Evolutionary conservation across 2,329 filamentous ascomycete genomes (phyloP).

Genomic region (Alternaria angustiovoidea): DNA sequence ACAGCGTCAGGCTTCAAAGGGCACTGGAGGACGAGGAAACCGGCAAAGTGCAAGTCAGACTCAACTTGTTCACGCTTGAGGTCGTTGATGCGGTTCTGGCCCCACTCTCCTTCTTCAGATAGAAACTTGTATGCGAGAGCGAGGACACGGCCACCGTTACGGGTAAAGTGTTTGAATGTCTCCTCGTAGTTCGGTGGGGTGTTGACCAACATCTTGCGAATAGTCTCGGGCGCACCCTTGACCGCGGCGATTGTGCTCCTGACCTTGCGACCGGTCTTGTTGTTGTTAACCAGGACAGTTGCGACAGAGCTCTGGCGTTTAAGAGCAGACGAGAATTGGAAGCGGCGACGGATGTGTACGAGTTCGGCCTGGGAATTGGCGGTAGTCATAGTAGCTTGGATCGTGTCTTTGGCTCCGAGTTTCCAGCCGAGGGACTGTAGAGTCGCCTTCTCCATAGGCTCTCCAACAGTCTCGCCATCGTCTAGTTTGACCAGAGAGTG

Average conservation of each 20-base stretch:
- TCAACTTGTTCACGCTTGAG: conserved; percentile 94
- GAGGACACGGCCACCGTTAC: conserved; percentile 92
- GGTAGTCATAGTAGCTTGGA: conserved; percentile 72
- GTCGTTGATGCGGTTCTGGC: conserved; percentile 86
- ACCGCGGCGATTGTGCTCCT: conserved; percentile 92
- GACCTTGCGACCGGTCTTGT: conserved; percentile 75
- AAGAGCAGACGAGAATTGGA: conserved; percentile 96
- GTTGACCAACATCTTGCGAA: conserved; percentile 87
- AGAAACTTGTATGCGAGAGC: conserved; percentile 95
- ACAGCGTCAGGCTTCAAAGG: conserved; percentile 96
- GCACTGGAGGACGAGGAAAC: conserved; percentile 94
- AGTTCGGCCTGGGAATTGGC: conserved; percentile 67
- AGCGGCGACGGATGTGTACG: conserved; percentile 94
- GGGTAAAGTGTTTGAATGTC: conserved; percentile 97
- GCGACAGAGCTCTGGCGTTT: conserved; percentile 97
- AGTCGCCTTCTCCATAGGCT: conserved; percentile 99
- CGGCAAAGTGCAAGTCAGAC: conserved; percentile 83
- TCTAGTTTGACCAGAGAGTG: conserved; percentile 96
- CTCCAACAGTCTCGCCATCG: conserved; percentile 95
- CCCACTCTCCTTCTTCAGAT: conserved; percentile 80
- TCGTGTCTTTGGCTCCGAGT: conserved; percentile 85
- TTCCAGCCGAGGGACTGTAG: conserved; percentile 88
- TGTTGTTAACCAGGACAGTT: conserved; percentile 76
- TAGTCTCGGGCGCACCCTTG: conserved; percentile 97
- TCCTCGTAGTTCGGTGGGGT: conserved; percentile 92